phyloP scores from a whole-genome alignment of 148 eudicot species.

The Vaccinium vitisidaea region DNA sequence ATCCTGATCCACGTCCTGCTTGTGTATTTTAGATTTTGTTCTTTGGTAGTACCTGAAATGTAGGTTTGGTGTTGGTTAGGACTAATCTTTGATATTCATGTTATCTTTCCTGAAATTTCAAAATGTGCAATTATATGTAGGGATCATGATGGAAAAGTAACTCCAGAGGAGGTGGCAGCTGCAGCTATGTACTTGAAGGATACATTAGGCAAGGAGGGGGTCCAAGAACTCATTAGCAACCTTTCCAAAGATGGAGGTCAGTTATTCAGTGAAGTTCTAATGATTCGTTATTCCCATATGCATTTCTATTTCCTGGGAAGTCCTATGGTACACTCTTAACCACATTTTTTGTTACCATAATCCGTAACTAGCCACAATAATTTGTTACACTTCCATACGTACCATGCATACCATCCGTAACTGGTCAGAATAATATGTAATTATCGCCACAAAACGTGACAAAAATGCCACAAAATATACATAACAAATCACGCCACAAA shows the following conservation, averaged over 20 bases:
- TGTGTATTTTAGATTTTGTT: background rate
- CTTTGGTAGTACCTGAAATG: background rate
- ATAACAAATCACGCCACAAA: background rate
- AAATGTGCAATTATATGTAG: slow-evolving; percentile 25
- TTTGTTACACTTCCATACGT: background rate
- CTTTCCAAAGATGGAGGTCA: slow-evolving; percentile 73
- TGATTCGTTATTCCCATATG: background rate
- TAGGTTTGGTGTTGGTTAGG: background rate
- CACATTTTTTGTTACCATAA: background rate
- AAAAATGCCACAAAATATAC: background rate
- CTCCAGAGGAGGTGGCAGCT: slow-evolving; percentile 80
- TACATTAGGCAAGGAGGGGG: slow-evolving; percentile 74
- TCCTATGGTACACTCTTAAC: background rate
- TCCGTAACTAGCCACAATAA: background rate
- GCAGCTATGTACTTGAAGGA: slow-evolving; percentile 77
- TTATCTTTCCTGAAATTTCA: background rate
- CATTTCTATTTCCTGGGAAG: background rate
- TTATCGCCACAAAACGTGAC: background rate
- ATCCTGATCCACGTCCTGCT: background rate
- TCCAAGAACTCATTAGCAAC: slow-evolving; percentile 72
- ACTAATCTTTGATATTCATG: slow-evolving; percentile 1
- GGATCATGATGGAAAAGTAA: slow-evolving; percentile 86
- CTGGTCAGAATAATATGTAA: background rate
- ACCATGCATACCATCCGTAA: background rate
- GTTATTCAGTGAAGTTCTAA: background rate